These are phyloP conservation scores for Hymenochaete sp. DNA, from an alignment of 1,284 basidiomycete species.

Conservation along the genomic window DNA sequence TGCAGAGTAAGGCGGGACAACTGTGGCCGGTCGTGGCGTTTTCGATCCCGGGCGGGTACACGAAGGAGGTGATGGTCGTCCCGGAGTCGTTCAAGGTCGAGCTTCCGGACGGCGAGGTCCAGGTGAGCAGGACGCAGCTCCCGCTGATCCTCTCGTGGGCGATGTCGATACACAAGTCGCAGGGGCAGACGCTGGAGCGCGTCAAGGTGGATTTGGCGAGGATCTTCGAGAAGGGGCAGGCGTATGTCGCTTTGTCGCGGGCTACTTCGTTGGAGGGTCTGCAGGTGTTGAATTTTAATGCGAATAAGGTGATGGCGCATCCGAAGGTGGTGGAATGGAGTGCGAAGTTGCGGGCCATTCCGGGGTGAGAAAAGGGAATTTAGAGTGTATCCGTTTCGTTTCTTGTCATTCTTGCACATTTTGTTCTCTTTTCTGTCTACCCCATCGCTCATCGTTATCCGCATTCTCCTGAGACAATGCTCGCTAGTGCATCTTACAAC, in stretches of 20 bases:
- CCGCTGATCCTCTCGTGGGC: conserved; percentile 88
- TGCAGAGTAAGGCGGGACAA: conserved; percentile 28
- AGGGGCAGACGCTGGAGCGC: conserved; percentile 82
- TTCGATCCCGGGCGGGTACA: conserved; percentile 48
- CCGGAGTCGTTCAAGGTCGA: conserved; percentile 82
- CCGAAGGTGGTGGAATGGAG: conserved; percentile 33
- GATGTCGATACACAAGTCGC: conserved; percentile 92
- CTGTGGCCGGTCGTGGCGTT: conserved; percentile 75
- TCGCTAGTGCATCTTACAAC: no score
- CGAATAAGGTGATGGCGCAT: conserved; percentile 53
- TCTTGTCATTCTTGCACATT: background rate
- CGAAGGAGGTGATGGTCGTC: conserved; percentile 52
- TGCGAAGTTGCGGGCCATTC: conserved; percentile 25
- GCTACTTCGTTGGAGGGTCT: conserved; percentile 88
- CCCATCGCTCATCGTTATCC: background rate
- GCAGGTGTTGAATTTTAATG: conserved; percentile 83
- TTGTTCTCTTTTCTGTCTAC: background rate
- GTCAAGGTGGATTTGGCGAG: conserved; percentile 76
- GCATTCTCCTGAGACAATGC: no score
- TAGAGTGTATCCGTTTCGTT: background rate
- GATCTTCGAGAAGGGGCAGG: conserved; percentile 90
- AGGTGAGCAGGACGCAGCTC: conserved; percentile 66
- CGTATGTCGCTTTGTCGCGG: conserved; percentile 93
- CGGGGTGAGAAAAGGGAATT: no score
- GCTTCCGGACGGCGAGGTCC: conserved; percentile 72